Evolutionary conservation across 2,329 filamentous ascomycete species (phyloP).

Genomic region (Gremmenia infestans): DNA sequence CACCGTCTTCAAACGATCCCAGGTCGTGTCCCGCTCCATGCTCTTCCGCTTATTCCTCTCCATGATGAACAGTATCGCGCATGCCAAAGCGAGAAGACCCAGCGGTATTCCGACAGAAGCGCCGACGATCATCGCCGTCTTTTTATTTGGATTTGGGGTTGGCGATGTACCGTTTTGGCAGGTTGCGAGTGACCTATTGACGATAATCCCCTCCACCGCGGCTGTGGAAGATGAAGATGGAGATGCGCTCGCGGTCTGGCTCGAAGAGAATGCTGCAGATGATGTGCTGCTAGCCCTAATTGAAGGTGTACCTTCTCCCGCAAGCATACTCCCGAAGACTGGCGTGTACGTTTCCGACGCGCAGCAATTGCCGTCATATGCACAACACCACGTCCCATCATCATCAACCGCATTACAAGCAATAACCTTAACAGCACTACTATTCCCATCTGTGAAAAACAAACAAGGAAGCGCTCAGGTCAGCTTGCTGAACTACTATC

Average conservation of each 20-base stretch:
- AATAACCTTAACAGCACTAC: slow-evolving; percentile 9
- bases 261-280: not conserved
- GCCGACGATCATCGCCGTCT: slow-evolving; percentile 6
- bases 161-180: too few relatives aligned
- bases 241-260: not conserved
- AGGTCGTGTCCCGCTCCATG: not conserved
- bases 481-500: too few relatives aligned
- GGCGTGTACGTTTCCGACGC: slow-evolving; percentile 3
- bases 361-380: slow-evolving; percentile 17
- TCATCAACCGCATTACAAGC: slow-evolving; percentile 8
- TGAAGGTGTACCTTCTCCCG: not conserved
- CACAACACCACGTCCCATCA: slow-evolving; percentile 16
- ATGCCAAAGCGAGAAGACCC: not conserved
- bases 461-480: not conserved
- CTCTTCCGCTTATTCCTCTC: slow-evolving; percentile 7
- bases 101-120: slow-evolving; percentile 11
- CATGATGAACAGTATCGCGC: slow-evolving; percentile 2
- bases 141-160: not conserved
- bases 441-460: slow-evolving; percentile 7
- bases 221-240: not conserved
- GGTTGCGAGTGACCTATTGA: too few relatives aligned
- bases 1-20: not conserved
- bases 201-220: not conserved
- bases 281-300: not conserved
- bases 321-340: slow-evolving; percentile 14